Evolutionary conservation across 2,329 filamentous ascomycete genomes (phyloP).

Genomic region (Grosmannia huntii): DNA sequence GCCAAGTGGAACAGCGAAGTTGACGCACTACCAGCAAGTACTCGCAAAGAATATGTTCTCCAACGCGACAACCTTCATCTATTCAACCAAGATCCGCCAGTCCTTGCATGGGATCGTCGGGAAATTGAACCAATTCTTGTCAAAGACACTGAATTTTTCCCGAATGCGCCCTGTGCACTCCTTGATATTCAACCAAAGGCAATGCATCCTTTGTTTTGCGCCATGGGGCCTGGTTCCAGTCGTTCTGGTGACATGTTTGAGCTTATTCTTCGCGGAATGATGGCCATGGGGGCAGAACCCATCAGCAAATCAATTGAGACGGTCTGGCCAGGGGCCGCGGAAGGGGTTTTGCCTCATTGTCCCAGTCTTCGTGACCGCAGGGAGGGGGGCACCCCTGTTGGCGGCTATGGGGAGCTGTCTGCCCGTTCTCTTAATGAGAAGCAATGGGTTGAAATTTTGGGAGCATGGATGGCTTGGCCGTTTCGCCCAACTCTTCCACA

Average conservation of each 20-base stretch:
- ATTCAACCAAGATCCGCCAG: conserved; percentile 33
- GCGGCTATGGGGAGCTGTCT: conserved; percentile 27
- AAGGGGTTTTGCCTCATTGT: conserved; percentile 37
- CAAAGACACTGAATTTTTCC: conserved; percentile 51
- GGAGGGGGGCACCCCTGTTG: conserved; percentile 30
- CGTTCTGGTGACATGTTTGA: conserved; percentile 38
- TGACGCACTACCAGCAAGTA: conserved; percentile 5
- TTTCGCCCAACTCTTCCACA: conserved; percentile 40
- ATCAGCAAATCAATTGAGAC: conserved; percentile 32
- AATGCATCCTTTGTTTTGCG: conserved; percentile 33
- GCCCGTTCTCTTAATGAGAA: conserved; percentile 35
- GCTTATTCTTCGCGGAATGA: conserved; percentile 33
- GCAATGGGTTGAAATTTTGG: conserved; percentile 45
- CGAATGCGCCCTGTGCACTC: conserved; percentile 41
- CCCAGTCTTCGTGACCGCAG: conserved; percentile 33
- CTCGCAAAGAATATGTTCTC: conserved; percentile 13
- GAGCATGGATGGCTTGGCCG: conserved; percentile 53
- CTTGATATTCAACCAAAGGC: conserved; percentile 54
- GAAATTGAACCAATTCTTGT: conserved; percentile 55
- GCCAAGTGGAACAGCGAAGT: conserved; percentile 6
- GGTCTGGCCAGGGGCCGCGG: conserved; percentile 47
- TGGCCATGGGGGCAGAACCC: conserved; percentile 19
- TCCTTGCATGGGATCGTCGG: conserved; percentile 57
- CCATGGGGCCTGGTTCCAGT: conserved; percentile 26
- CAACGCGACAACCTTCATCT: conserved; percentile 42